Evolutionary conservation across 2,329 filamentous ascomycete species (phyloP), one percentile per base, ranked within the genome.

Genomic region (Nemania sp.): DNA sequence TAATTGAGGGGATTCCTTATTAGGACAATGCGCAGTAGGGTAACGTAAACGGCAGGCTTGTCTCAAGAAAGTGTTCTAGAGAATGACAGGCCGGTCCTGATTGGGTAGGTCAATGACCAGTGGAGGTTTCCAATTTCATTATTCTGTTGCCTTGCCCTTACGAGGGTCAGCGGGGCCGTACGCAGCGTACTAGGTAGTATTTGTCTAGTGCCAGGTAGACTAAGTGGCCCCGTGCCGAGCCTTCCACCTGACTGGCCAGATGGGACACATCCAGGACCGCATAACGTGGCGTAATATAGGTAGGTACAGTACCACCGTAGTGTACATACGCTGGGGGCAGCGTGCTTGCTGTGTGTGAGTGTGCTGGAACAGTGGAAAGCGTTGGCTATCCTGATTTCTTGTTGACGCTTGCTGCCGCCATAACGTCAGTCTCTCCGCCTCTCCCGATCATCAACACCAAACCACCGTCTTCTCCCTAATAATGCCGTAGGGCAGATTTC

Each of bases 401-500:
- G n/a, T 20, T 3, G 34, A 45, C 28, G 17, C 11, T 34, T n/a
- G 42, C 11, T 23, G n/a, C 23, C 40, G n/a, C 34, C 30, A 39
- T 22, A 34, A 31, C 49, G 33, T 44, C 40, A 43, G 31, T 23
- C 40, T 28, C 23, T 41, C 49, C 49, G 41, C 49, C 23, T 39
- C 23, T 51, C 31, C 49, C 41, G 49, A 40, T 34, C 40, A 30
- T 31, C 41, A 33, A 36, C 47, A 37, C 33, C 31, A 47, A 46
- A 47, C 20, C 6, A 26, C 31, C 14, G 3, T 30, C 15, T 30
- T 26, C 30, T 24, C 43, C 36, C 41, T 44, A 31, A 24, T 33
- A 40, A 40, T 51, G 42, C 48, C 48, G 48, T 46, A 43, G 44
- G 43, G 53, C 53, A 56, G 23, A 33, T 56, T 52, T 28, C 53